These are phyloP conservation scores for Friedmanniomyces simplex DNA, from an alignment of 495 filamentous ascomycete species.

Conservation along the genomic window DNA sequence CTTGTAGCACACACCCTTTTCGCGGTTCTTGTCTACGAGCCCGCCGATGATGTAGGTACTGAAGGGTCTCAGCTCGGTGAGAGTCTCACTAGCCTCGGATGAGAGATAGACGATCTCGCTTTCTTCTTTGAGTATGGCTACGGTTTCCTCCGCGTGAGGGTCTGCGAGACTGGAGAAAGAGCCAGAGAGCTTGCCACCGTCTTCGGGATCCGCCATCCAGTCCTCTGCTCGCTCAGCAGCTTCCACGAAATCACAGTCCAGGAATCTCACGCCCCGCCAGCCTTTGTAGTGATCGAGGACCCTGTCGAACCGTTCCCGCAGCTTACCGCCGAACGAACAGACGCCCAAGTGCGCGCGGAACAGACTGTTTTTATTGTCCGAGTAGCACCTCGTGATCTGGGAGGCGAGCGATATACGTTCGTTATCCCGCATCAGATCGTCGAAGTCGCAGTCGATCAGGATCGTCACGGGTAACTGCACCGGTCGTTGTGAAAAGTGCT, in stretches of 20 bases:
- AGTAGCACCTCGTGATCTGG: constrained; percentile 81
- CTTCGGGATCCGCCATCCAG: constrained; percentile 42
- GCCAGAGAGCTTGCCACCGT: constrained; percentile 46
- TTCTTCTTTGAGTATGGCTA: constrained; percentile 16
- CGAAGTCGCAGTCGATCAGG: constrained; percentile 85
- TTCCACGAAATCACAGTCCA: constrained; percentile 57
- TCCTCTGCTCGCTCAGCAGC: constrained; percentile 50
- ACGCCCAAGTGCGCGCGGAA: constrained; percentile 61
- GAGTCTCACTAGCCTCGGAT: constrained; percentile 70
- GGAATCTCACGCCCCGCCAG: constrained; percentile 70
- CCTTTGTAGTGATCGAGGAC: constrained; percentile 55
- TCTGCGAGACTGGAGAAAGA: constrained; percentile 28
- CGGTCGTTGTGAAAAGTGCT: constrained; percentile 16
- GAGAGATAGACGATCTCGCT: constrained; percentile 75
- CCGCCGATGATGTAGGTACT: constrained; percentile 90
- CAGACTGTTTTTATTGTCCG: constrained; percentile 60
- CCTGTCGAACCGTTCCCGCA: constrained; percentile 72
- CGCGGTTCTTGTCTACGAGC: constrained; percentile 85
- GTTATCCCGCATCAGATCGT: constrained; percentile 72
- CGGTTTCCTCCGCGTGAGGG: constrained; percentile 20
- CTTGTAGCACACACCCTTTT: constrained; percentile 90
- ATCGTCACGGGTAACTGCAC: constrained; percentile 60
- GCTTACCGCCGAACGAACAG: constrained; percentile 61
- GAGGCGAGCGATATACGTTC: constrained; percentile 71
- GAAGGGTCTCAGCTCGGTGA: constrained; percentile 69